Conservation (phyloP, 1,139 yeast genomes). For the Kodamaea ohmeri region DNA sequence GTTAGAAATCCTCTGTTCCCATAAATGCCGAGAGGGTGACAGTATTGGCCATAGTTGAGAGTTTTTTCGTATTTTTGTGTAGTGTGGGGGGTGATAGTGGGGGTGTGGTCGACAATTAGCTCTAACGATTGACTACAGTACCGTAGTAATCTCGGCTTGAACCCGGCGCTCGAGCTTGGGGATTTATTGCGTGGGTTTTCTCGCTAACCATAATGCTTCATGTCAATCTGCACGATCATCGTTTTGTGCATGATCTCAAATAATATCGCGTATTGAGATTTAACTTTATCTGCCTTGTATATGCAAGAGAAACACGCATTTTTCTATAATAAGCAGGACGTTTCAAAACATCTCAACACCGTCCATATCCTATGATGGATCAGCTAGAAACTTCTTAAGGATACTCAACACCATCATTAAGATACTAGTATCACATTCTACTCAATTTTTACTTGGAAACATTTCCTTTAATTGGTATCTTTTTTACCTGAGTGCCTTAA, state of each 20-base stretch:
- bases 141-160: too few species aligned
- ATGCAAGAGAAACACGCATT: constrained; percentile 3
- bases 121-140: too few species aligned
- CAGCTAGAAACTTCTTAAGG: too few species aligned
- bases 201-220: background rate
- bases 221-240: constrained; percentile 5
- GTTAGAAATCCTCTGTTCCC: background rate
- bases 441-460: too few species aligned
- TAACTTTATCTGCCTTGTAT: too few species aligned
- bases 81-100: background rate
- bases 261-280: constrained; percentile 1
- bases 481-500: too few species aligned
- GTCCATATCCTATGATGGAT: too few species aligned
- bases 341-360: background rate
- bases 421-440: too few species aligned
- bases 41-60: background rate
- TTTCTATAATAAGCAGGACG: background rate
- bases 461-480: too few species aligned
- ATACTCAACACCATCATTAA: too few species aligned
- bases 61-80: background rate
- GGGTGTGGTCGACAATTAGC: background rate
- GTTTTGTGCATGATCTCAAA: constrained; percentile 1
- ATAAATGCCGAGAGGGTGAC: constrained; percentile 1
- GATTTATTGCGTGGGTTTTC: too few species aligned
- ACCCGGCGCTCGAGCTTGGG: too few species aligned